Percentiles rank a stretch among this genome's conserved stretches.
Evolutionary conservation across 192 early-diverging fungal genomes (phyloP).

Genomic region (Paraglomus occultum): DNA sequence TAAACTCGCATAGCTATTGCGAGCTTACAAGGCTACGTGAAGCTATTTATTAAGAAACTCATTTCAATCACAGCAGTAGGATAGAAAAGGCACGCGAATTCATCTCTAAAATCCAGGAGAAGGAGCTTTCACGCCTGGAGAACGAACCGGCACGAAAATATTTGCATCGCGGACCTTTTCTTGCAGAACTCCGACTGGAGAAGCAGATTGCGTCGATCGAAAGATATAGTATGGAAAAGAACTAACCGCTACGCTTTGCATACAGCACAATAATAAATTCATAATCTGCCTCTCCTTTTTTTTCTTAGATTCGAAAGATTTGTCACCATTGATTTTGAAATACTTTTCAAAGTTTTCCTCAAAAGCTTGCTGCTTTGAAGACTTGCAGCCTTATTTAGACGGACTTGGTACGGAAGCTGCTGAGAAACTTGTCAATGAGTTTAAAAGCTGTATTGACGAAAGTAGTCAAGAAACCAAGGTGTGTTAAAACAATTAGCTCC

Average conservation of each 20-base stretch:
- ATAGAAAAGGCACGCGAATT: constrained; percentile 44
- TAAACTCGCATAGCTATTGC: too few species aligned
- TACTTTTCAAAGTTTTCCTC: constrained; percentile 67
- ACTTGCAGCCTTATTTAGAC: constrained; percentile 59
- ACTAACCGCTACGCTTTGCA: too few species aligned
- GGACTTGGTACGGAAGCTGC: constrained; percentile 34
- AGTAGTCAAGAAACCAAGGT: constrained; percentile 43
- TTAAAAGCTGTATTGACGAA: constrained; percentile 33
- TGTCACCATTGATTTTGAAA: constrained; percentile 13
- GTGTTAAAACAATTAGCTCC: constrained; percentile 1
- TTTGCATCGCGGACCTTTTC: constrained; percentile 66
- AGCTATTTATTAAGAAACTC: background rate
- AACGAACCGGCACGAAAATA: constrained; percentile 29
- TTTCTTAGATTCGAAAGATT: background rate
- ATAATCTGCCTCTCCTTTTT: background rate
- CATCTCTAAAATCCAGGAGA: constrained; percentile 37
- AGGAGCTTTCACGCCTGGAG: constrained; percentile 14
- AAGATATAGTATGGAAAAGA: constrained; percentile 38
- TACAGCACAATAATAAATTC: background rate
- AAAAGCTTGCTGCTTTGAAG: constrained; percentile 72
- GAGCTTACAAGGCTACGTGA: too few species aligned
- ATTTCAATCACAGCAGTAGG: background rate
- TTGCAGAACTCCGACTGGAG: constrained; percentile 66
- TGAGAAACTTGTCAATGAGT: constrained; percentile 36
- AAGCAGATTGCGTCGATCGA: constrained; percentile 33